phyloP scores from a whole-genome alignment of 148 eudicot species.

The Chenopodium suecicum region DNA sequence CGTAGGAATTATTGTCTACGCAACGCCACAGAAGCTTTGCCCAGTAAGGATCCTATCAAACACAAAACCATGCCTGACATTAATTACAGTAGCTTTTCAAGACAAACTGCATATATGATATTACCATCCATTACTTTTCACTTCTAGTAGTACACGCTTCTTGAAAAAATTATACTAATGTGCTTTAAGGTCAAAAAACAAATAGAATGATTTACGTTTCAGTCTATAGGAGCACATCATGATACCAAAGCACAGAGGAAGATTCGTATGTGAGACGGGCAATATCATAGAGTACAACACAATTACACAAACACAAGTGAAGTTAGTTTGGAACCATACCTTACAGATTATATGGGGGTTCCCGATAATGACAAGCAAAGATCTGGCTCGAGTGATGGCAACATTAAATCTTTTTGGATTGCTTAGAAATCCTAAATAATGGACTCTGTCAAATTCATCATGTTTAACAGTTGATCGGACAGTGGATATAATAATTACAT shows the following conservation, averaged over 20 bases:
- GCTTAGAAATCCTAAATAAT: conserved; percentile 87
- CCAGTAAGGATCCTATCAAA: conserved; percentile 75
- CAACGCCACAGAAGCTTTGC: conserved; percentile 75
- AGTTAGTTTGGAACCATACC: conserved; percentile 40
- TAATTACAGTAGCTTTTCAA: background rate
- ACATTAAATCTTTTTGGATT: conserved; percentile 92
- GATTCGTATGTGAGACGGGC: background rate
- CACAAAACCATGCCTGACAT: background rate
- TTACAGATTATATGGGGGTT: conserved; percentile 89
- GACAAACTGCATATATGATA: background rate
- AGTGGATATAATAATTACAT: conserved; percentile 82
- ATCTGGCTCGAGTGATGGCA: conserved; percentile 87
- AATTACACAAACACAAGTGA: background rate
- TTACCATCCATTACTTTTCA: background rate
- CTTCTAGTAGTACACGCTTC: background rate
- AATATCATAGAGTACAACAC: background rate
- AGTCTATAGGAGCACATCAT: background rate
- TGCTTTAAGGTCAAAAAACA: background rate
- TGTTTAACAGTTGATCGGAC: conserved; percentile 86
- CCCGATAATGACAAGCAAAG: conserved; percentile 81
- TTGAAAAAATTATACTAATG: background rate
- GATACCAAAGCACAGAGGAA: conserved; percentile 8
- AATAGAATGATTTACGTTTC: background rate
- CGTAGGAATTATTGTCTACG: conserved; percentile 63
- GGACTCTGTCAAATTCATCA: conserved; percentile 65